These are phyloP conservation scores for Blastobotrys robertii DNA, from an alignment of 805 yeast genomes.

Conservation along the genomic window DNA sequence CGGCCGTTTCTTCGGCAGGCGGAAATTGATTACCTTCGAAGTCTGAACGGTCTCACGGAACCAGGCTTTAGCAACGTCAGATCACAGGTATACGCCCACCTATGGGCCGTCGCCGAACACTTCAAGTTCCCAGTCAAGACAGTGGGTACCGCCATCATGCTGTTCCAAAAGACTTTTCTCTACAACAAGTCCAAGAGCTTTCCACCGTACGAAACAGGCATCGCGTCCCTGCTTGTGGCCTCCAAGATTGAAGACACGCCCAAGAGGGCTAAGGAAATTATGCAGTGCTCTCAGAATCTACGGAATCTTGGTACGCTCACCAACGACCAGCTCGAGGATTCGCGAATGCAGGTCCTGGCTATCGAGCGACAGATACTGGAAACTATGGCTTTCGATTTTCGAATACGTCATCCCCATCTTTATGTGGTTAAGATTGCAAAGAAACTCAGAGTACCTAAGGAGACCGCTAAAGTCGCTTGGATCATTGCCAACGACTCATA, in stretches of 20 bases:
- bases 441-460: slow-evolving; percentile 27
- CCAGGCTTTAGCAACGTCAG: slow-evolving; percentile 40
- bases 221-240: slow-evolving; percentile 61
- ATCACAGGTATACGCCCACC: slow-evolving; percentile 26
- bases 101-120: slow-evolving; percentile 12
- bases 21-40: slow-evolving; percentile 44
- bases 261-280: slow-evolving; percentile 59
- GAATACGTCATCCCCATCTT: slow-evolving; percentile 58
- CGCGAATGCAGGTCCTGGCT: slow-evolving; percentile 45
- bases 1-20: slow-evolving; percentile 51
- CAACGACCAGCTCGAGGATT: slow-evolving; percentile 39
- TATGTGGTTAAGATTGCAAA: slow-evolving; percentile 52
- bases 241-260: slow-evolving; percentile 77
- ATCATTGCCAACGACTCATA: slow-evolving; percentile 63
- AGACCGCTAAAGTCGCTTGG: slow-evolving; percentile 52
- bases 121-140: slow-evolving; percentile 47
- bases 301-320: slow-evolving; percentile 15
- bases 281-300: slow-evolving; percentile 24
- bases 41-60: slow-evolving; percentile 40
- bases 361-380: slow-evolving; percentile 69
- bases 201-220: slow-evolving; percentile 39
- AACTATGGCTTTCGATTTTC: slow-evolving; percentile 69
- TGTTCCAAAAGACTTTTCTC: slow-evolving; percentile 61
- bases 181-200: slow-evolving; percentile 33
- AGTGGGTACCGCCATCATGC: slow-evolving; percentile 59